Evolutionary conservation across 176 grass and related monocot species (phyloP), one percentile per base, ranked within the genome.

Genomic region (Otatea glauca): DNA sequence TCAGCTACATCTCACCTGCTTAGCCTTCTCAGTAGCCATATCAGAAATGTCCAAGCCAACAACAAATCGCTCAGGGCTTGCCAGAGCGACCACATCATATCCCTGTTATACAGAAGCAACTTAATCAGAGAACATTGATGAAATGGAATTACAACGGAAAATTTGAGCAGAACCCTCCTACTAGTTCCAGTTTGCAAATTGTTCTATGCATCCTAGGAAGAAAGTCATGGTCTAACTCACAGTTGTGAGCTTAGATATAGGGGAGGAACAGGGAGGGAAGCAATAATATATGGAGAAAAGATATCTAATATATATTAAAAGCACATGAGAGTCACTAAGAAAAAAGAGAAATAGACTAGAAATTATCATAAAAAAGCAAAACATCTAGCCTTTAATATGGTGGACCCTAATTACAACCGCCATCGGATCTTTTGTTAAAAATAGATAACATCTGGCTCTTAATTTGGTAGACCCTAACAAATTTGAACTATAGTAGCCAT

Each of bases 31-130:
- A 21, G 91, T 43, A 71, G 91, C 95, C 44, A 69, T 83, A 72
- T 60, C 44, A 84, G 95, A 93, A 81, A 97, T 74, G 64, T 97
- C 95, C 73, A 97, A 80, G 41, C 95, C 92, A 86, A 94, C 76
- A 86, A 94, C 95, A 91, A 88, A 94, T 39, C 90, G 85, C 20
- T 90, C 89, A 73, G 79, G 45, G 44, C 92, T 80, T 72, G 95
- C 91, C 15, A 94, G 76, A 68, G 89, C 79, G 12, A 92, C 89
- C 59, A 94, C 92, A 90, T 97, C 89, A 24, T 97, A 94, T 76
- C 95, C 95, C 95, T 97, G 69, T 86, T 68, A 83, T 9, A 68
- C 61, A 81, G 4, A 82, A 80, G 47, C 34, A 92, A 45, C 66
- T 72, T 53, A 44, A 82, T 76, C 4, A 51, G 27, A 23, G 32